A percentile compares a stretch with the other conserved stretches of the same genome.
These are phyloP conservation scores for Ophiosphaerella korrae DNA, from an alignment of 2,329 filamentous ascomycete genomes.

Conservation along the genomic window DNA sequence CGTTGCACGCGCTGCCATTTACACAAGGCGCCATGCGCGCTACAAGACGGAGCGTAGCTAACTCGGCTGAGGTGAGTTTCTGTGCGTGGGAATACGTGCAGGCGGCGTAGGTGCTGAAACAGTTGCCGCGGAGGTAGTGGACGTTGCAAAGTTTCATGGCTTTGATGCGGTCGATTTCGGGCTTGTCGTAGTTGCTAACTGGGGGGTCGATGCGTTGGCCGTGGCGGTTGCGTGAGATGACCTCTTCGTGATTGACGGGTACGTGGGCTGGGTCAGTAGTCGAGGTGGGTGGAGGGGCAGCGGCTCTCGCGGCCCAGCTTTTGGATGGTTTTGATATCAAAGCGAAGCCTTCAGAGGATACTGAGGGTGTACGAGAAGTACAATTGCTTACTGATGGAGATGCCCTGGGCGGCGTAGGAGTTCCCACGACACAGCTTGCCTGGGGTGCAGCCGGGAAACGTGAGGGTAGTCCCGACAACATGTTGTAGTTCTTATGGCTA, in stretches of 20 bases:
- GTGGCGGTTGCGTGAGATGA: constrained; percentile 61
- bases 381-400: neutral
- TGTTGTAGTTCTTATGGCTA: constrained; percentile 19
- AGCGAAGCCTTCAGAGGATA: constrained; percentile 36
- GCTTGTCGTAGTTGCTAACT: constrained; percentile 57
- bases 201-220: constrained; percentile 64
- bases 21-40: constrained; percentile 68
- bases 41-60: constrained; percentile 61
- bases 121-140: constrained; percentile 63
- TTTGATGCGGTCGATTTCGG: constrained; percentile 64
- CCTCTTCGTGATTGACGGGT: constrained; percentile 36
- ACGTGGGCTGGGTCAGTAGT: constrained; percentile 23
- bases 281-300: constrained; percentile 46
- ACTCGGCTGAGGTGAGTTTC: constrained; percentile 59
- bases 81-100: constrained; percentile 64
- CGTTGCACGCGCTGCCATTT: constrained; percentile 62
- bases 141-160: constrained; percentile 68
- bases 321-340: constrained; percentile 13
- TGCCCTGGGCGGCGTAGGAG: constrained; percentile 17
- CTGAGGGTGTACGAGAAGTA: constrained; percentile 34
- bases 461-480: constrained; percentile 29
- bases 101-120: constrained; percentile 55
- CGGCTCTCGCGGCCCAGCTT: constrained; percentile 41
- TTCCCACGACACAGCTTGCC: constrained; percentile 17
- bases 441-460: constrained; percentile 30